Percentiles rank a stretch among this genome's conserved stretches.
Evolutionary conservation across 2,329 filamentous ascomycete genomes (phyloP).

Genomic region (Ceratocystis ficicola): DNA sequence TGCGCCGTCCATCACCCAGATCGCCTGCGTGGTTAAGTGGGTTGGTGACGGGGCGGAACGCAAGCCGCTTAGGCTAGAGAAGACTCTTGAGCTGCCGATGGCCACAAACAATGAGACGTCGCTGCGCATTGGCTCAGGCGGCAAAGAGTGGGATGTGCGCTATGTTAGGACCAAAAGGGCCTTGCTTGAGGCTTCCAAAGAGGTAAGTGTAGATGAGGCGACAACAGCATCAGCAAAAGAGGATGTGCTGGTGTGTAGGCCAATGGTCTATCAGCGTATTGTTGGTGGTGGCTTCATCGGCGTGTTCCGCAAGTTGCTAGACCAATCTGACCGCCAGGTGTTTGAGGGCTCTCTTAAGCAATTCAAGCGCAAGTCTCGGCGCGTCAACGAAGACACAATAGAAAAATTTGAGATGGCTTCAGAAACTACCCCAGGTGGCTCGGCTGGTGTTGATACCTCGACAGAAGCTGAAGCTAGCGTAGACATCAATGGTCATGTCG

Average conservation of each 20-base stretch:
- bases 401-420: background rate
- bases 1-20: constrained; percentile 67
- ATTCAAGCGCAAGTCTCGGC: background rate
- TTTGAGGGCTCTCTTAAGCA: constrained; percentile 13
- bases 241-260: constrained; percentile 33
- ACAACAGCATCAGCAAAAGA: constrained; percentile 14
- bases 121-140: constrained; percentile 37
- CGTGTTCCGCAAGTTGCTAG: constrained; percentile 30
- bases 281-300: constrained; percentile 34
- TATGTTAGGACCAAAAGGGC: constrained; percentile 29
- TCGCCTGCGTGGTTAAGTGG: constrained; percentile 49
- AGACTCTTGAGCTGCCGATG: constrained; percentile 45
- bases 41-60: constrained; percentile 23
- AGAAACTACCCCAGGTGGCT: background rate
- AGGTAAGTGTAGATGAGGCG: constrained; percentile 23
- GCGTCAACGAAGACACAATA: background rate
- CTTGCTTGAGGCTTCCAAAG: constrained; percentile 24
- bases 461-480: background rate
- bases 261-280: constrained; percentile 33
- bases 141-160: constrained; percentile 53
- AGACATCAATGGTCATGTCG: background rate
- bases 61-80: constrained; percentile 38
- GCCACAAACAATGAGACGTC: constrained; percentile 33
- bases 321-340: constrained; percentile 9
- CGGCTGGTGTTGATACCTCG: background rate